Evolutionary conservation across 108 stramenopile species (phyloP), one percentile per base, ranked within the genome.

Genomic region (Ochromonas danica): DNA sequence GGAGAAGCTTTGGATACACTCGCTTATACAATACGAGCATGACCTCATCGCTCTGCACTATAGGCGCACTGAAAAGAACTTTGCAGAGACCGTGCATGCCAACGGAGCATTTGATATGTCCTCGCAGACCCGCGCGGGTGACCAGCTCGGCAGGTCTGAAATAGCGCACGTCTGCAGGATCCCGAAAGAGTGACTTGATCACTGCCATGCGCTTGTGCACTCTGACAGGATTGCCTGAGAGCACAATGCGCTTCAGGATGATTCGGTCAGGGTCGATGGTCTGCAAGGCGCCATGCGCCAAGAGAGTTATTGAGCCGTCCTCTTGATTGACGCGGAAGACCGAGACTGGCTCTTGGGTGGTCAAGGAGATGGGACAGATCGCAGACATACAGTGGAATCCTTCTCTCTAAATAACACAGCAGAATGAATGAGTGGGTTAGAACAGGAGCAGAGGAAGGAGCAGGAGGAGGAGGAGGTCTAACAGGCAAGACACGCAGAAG

Each of bases 81-180:
- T 99, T 99, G 94, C 97, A 95, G n/a, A 94, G 91, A 40, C 99
- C 99, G 80, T 99, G 99, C 62, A 96, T 97, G 43, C 99, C 99
- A 42, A 98, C 90, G 51, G 96, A 92, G 67, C 96, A 90, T 60
- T 90, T 81, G 70, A 99, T 98, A 80, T 96, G 94, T 71, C 97
- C 97, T 78, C 91, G 87, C 70, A 97, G 87, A 1, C 99, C 99
- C 80, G 96, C 93, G 86, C 97, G 97, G 57, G 97, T 99, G 22
- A 84, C 82, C 40, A 99, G 85, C 62, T 92, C 95, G 28, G 97
- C 95, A 10, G 97, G 97, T 80, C 95, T 95, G 91, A 98, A 99
- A 96, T 95, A 99, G 86, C 25, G 3, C 25, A 75, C 72, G 31
- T 75, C 72, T 33, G 96, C 95, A 0, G 96, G 97, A 82, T 95